phyloP scores from a whole-genome alignment of 1,284 basidiomycete species.

The Abortiporus biennis region DNA sequence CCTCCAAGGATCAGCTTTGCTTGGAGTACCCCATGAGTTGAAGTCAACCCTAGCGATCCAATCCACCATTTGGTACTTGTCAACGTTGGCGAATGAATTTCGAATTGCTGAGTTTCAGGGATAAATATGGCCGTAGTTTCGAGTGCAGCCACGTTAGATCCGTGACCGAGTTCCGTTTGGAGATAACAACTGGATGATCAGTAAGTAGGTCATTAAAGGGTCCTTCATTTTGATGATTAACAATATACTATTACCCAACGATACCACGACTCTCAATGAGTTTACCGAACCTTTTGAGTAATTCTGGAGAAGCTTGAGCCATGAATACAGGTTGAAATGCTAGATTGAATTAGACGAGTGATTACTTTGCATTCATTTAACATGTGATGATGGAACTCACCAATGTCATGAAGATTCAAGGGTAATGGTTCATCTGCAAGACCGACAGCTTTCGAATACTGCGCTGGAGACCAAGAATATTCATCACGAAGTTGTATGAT shows the following conservation, averaged over 20 bases:
- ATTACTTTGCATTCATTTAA: conserved; percentile 3
- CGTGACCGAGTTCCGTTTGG: conserved; percentile 75
- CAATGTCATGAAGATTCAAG: conserved; percentile 47
- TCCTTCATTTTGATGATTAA: not conserved
- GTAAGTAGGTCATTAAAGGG: no score
- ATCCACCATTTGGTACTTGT: conserved; percentile 86
- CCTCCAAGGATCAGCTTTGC: conserved; percentile 67
- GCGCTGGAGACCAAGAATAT: conserved; percentile 45
- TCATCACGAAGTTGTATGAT: conserved; percentile 49
- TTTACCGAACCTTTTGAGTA: conserved; percentile 42
- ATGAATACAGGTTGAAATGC: conserved; percentile 66
- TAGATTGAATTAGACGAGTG: conserved; percentile 21
- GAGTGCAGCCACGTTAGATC: conserved; percentile 61
- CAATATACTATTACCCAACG: conserved; percentile 36
- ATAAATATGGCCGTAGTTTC: conserved; percentile 80
- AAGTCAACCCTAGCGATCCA: conserved; percentile 64
- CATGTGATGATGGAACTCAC: conserved; percentile 28
- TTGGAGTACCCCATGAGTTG: conserved; percentile 77
- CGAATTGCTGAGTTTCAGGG: conserved; percentile 62
- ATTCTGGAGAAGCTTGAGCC: conserved; percentile 47
- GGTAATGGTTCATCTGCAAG: conserved; percentile 49
- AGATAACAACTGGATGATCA: conserved; percentile 44
- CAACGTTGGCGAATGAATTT: conserved; percentile 71
- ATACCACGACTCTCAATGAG: conserved; percentile 52
- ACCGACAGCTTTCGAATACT: conserved; percentile 37